Evolutionary conservation across 2,329 filamentous ascomycete species (phyloP), one percentile per base, ranked within the genome.

Genomic region (Elsinoe perseae): DNA sequence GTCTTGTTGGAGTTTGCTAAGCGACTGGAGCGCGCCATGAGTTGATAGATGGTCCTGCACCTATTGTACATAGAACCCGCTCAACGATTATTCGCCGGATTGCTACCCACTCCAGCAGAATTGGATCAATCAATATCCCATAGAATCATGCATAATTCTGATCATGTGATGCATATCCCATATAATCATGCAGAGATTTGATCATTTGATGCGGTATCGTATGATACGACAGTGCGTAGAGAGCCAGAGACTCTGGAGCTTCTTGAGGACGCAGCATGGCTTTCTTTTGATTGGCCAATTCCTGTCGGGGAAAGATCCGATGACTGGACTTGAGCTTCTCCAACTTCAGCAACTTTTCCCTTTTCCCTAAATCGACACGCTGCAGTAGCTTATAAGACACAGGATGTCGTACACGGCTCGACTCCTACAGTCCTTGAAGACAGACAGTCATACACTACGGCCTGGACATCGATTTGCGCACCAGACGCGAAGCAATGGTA

Each of bases 1-100:
- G 70, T 68, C 60, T 61, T 72, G 57, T 64, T 73, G 56, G 70
- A 74, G 60, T 67, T 73, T 61, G 71, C 72, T 3, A 58, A 61
- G 38, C 64, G 63, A 40, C 65, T 68, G 32, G 65, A 66, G 56
- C 62, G 62, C 12, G 21, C 23, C 6, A 44, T 44, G 40, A 12
- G 9, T 21, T 18, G 4, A 14, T 36, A 14, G 10, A 14, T n/a
- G n/a, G n/a, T n/a, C 32, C 32, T 6, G 28, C 6, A 10, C 10
- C 5, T 30, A 30, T 30, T 30, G 28, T 30, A 5, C 6, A 30
- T 30, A 30, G 28, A 6, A 30, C 28, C 28, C 10, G 28, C 5
- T 30, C 28, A 30, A 10, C 6, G 28, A 30, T 5, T 6, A 30
- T 10, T 30, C 10, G 28, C 5, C 28, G 5, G n/a, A n/a, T n/a